phyloP scores from a whole-genome alignment of 73 alveolate species.

The Diophrys appendiculata region DNA sequence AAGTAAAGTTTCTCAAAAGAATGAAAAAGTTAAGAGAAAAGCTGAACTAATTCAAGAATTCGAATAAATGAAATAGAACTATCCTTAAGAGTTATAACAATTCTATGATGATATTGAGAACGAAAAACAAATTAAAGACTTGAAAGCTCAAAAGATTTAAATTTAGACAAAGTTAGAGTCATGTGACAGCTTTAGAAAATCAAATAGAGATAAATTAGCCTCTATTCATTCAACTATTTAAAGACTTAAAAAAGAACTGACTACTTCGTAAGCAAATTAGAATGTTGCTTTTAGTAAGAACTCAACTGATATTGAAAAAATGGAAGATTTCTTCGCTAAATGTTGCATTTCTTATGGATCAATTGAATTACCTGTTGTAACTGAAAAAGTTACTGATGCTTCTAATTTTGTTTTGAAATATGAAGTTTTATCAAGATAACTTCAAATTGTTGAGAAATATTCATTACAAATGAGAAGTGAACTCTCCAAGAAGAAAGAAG shows the following conservation, averaged over 20 bases:
- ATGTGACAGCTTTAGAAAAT: neutral
- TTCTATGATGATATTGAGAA: conserved; percentile 46
- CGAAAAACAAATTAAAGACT: conserved; percentile 26
- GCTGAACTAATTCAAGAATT: conserved; percentile 15
- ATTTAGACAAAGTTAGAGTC: neutral
- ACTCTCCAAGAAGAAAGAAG: neutral
- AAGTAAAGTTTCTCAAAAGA: neutral
- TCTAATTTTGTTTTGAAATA: neutral
- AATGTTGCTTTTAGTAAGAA: neutral
- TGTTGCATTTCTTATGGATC: neutral
- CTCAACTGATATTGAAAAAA: neutral
- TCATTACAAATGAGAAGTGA: neutral
- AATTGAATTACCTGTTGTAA: neutral
- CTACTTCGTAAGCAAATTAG: neutral
- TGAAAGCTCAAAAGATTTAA: conserved; percentile 1
- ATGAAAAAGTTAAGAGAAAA: conserved; percentile 1
- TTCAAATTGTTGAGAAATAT: neutral
- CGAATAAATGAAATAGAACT: conserved; percentile 21
- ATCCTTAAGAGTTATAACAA: conserved; percentile 28
- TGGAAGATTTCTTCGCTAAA: neutral
- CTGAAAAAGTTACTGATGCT: neutral
- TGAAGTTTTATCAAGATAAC: neutral
- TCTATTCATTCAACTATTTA: neutral
- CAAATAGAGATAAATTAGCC: neutral
- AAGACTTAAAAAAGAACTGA: neutral